Base-by-base conservation (phyloP, 2,329 filamentous ascomycete genomes). In the Fusarium phyllophilum region DNA sequence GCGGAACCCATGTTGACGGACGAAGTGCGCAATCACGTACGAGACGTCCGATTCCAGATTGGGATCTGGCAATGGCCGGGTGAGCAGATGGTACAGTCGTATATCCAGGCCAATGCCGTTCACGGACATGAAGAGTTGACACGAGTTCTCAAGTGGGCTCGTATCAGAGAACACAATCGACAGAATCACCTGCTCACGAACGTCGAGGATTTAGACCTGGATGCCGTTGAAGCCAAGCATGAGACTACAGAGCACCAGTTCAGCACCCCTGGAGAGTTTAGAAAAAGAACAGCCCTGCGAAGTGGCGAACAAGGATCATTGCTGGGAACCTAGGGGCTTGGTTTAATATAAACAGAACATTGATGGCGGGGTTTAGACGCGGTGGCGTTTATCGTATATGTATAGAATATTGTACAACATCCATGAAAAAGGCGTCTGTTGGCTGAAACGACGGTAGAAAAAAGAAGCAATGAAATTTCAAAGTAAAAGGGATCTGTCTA, bases 1-100 rank as follows among this genome's bases (percentile, higher is more conserved):
- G 86, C 84, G 8, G 83, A 85, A 64, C 83, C 83, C 12, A 80
- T 83, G 66, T 80, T 88, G 4, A 77, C 79, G 9, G 56, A 11
- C 69, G 73, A 78, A n/a, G 75, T 73, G 39, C 78, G 84, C 60
- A 65, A 68, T 22, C 71, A 75, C 46, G 73, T 86, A n/a, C 76
- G 80, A 51, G 63, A 73, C 9, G 71, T 68, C 14, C 66, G 82
- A 38, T 76, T 79, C 42, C 66, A 70, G 22, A 71, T 76, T 39
- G 74, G 70, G 18, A 49, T 80, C 61, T 71, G 78, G 76, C 62
- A 79, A 44, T 86, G 85, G 85, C 85, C 86, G 2, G 79, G 81
- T 41, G 77, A 81, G 13, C 76, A 78, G 44, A 79, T 82, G 26
- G 80, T 85, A 22, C 69, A 78, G 49, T 75, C 77, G 8, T 86